A percentile compares a stretch with the other conserved stretches of the same genome.
Conservation (phyloP, 1,284 basidiomycete species). For the Spongispora temasekensis region DNA sequence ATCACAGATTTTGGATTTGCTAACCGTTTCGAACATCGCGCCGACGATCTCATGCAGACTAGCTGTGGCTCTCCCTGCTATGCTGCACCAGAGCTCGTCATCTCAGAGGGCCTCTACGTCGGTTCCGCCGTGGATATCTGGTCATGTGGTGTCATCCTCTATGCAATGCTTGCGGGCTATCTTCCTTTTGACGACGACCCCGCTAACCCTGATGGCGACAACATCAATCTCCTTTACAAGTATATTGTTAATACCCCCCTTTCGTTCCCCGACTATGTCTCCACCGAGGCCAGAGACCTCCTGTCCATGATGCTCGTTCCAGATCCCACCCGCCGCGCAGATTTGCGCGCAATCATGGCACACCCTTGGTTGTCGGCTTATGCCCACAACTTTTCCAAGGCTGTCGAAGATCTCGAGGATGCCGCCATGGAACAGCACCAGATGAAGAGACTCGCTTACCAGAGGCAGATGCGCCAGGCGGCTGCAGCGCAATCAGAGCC, state of each 20-base stretch:
- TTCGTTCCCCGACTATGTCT: conserved; percentile 93
- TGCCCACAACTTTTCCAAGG: conserved; percentile 63
- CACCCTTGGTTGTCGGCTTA: conserved; percentile 84
- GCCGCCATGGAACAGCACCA: conserved; percentile 85
- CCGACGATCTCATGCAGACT: conserved; percentile 98
- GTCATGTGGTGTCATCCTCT: conserved; percentile 99
- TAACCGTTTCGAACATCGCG: conserved; percentile 90
- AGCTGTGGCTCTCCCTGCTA: conserved; percentile 98
- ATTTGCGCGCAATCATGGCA: conserved; percentile 74
- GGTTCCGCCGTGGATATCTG: conserved; percentile 99
- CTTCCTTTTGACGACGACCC: conserved; percentile 99
- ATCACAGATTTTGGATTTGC: conserved; percentile 99
- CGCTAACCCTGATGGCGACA: conserved; percentile 97
- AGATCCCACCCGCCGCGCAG: conserved; percentile 74
- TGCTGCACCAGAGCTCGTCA: conserved; percentile 98
- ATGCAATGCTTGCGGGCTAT: conserved; percentile 99
- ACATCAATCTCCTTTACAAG: conserved; percentile 99
- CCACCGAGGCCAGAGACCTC: conserved; percentile 73
- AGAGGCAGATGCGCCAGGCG: conserved; percentile 66
- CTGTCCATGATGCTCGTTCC: conserved; percentile 87
- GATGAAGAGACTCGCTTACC: conserved; percentile 78
- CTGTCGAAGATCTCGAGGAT: conserved; percentile 78
- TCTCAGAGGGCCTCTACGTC: conserved; percentile 95
- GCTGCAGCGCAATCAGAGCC: conserved; percentile 37
- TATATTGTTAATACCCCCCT: conserved; percentile 98